A percentile compares a stretch with the other conserved stretches of the same genome.
phyloP scores from a whole-genome alignment of 768 basidiomycete species.

The Strobilomyces confusus region DNA sequence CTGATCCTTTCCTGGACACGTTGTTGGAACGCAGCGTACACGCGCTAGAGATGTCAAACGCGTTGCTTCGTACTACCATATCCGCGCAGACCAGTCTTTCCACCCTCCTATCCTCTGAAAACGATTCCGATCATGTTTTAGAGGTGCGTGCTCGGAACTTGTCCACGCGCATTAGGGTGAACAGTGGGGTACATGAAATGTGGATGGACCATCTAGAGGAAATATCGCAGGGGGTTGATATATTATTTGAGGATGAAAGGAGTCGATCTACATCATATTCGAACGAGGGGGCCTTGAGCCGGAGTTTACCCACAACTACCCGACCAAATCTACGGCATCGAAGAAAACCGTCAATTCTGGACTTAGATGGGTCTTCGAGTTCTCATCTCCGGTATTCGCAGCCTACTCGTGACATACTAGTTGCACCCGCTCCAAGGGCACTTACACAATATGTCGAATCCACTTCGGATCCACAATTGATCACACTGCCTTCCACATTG shows the following conservation, averaged over 20 bases:
- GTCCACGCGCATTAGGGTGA: constrained; percentile 47
- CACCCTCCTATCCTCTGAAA: constrained; percentile 46
- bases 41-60: constrained; percentile 83
- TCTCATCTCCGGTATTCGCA: constrained; percentile 48
- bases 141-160: constrained; percentile 50
- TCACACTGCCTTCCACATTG: constrained; percentile 66
- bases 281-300: constrained; percentile 34
- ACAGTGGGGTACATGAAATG: constrained; percentile 41
- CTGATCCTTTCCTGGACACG: constrained; percentile 68
- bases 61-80: constrained; percentile 70
- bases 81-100: constrained; percentile 59
- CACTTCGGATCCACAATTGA: constrained; percentile 45
- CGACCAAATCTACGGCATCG: constrained; percentile 31
- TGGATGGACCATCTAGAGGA: constrained; percentile 71
- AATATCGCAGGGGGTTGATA: constrained; percentile 61
- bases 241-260: constrained; percentile 40
- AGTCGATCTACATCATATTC: constrained; percentile 1
- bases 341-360: constrained; percentile 45
- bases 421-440: constrained; percentile 70
- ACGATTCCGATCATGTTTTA: constrained; percentile 41
- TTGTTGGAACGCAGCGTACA: constrained; percentile 78
- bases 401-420: constrained; percentile 49
- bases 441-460: constrained; percentile 71
- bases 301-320: constrained; percentile 42
- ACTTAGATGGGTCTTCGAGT: constrained; percentile 30